A percentile compares a stretch with the other conserved stretches of the same genome.
These are phyloP conservation scores for Trypanosoma lewisi DNA, from an alignment of 208 protist genomes.

Conservation along the genomic window DNA sequence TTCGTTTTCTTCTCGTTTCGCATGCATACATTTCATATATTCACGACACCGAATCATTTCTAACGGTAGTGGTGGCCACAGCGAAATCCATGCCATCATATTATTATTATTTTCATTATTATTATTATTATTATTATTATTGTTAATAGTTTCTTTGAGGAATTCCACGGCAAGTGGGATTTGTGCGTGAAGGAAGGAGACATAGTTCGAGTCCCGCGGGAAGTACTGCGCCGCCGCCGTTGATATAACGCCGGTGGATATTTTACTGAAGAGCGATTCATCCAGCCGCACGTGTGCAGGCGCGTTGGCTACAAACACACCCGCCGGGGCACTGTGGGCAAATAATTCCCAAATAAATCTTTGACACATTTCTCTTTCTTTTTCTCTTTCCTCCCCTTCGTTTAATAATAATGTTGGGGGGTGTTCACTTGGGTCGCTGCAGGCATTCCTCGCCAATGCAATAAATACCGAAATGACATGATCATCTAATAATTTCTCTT, in stretches of 20 bases:
- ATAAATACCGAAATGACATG: conserved; percentile 1
- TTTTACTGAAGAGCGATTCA: not conserved
- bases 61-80: conserved; percentile 23
- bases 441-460: not conserved
- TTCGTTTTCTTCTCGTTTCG: no score
- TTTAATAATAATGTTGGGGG: not conserved
- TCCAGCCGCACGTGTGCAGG: not conserved
- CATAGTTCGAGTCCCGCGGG: not conserved
- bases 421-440: not conserved
- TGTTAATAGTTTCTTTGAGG: not conserved
- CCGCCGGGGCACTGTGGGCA: not conserved
- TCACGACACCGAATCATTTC: conserved; percentile 18
- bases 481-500: not conserved
- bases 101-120: not conserved
- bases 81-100: conserved; percentile 6
- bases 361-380: not conserved
- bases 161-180: conserved; percentile 1
- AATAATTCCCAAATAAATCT: conserved; percentile 16
- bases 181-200: conserved; percentile 2
- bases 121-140: not conserved
- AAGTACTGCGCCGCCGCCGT: not conserved
- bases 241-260: not conserved
- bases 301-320: not conserved
- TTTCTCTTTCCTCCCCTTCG: not conserved
- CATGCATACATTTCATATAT: conserved; percentile 10